phyloP scores from a whole-genome alignment of 2,329 filamentous ascomycete genomes.

The Sporothrix inflata region DNA sequence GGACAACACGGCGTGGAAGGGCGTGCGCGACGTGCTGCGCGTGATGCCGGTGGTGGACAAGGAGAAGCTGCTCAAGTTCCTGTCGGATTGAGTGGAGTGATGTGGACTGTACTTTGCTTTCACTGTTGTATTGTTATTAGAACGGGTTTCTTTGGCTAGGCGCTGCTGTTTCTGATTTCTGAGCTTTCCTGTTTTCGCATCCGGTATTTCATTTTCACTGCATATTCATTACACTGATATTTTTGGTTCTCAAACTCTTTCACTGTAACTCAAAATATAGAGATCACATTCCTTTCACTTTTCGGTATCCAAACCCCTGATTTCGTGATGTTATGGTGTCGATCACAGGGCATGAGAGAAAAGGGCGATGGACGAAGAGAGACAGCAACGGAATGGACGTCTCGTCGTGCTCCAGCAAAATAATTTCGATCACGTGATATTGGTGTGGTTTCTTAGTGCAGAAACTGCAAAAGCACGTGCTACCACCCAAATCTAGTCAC shows the following conservation, averaged over 20 bases:
- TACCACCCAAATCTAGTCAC: no score
- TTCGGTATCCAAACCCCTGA: neutral
- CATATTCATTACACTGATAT: neutral
- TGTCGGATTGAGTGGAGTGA: conserved; percentile 38
- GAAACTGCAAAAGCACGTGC: no score
- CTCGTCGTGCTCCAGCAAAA: no score
- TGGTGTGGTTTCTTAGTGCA: no score
- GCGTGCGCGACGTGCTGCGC: conserved; percentile 80
- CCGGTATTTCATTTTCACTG: neutral
- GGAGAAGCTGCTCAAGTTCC: conserved; percentile 73
- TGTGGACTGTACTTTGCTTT: neutral
- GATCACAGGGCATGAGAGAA: no score
- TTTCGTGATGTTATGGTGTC: neutral
- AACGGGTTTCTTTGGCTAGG: conserved; percentile 1
- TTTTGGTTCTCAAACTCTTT: no score
- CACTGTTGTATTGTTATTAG: neutral
- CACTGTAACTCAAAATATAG: neutral
- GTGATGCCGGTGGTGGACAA: conserved; percentile 88
- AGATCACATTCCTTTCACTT: neutral
- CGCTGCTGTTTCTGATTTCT: neutral
- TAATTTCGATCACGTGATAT: no score
- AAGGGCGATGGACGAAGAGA: no score
- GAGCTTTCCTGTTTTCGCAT: neutral
- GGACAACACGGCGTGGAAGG: conserved; percentile 78
- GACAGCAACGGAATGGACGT: no score